Evolutionary conservation across 805 yeast species (phyloP), one percentile per base, ranked within the genome.

Genomic region (Pichia californica): DNA sequence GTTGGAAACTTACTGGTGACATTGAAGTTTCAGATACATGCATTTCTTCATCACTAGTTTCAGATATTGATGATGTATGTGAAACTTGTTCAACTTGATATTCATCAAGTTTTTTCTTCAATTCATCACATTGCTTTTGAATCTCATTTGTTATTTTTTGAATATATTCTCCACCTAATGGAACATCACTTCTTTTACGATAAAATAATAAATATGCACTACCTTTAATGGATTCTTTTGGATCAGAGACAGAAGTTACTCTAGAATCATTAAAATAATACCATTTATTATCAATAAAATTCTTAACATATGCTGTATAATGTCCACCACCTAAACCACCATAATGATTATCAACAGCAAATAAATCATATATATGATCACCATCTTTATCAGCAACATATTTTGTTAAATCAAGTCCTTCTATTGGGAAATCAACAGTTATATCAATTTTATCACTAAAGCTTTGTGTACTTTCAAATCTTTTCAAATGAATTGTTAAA

Each of bases 251-350:
- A 16, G 68, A 68, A 0, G 77, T 63, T 1, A 88, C 96, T 27
- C 83, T 64, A 2, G 95, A 79, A 59, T 91, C 99, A 58, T 91
- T 89, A 60, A 74, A 91, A 58, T 88, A 84, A 58, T 88, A 88
- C 98, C 98, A 93, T 45, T 77, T 70, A 18, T 67, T 67, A 55
- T 86, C 94, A 34, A 77, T 70, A 60, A 78, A 81, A 56, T 89
- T 89, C 59, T 82, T 83, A 0, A 77, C 96, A 55, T 79, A 83
- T 0, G 98, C 85, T 1, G 99, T 93, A 62, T 93, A 91, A 67
- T 93, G 98, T 2, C 99, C 98, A 5, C 98, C 98, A 0, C 98
- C 97, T 16, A 91, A 68, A 0, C 97, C 96, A 40, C 98, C 99
- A 59, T 73, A 88, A 58, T 93, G 99, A 59, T 91, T 93, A 59